These are phyloP conservation scores for Cynara cardunculus DNA, from an alignment of 129 eudicot species.

Conservation along the genomic window DNA sequence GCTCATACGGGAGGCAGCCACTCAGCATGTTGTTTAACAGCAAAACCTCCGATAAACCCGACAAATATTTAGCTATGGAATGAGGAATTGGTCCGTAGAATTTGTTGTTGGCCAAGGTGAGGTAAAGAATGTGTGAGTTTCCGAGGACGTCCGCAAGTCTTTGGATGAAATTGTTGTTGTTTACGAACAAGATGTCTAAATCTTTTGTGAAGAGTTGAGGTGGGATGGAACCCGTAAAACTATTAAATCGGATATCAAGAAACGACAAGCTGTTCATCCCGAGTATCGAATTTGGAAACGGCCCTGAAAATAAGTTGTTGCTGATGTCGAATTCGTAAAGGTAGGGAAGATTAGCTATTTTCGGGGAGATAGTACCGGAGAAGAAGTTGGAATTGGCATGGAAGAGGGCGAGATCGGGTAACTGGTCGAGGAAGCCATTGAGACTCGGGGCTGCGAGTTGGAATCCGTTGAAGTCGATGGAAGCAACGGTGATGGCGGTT, in stretches of 20 bases:
- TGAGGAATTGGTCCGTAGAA: constrained; percentile 78
- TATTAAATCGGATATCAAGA: constrained; percentile 75
- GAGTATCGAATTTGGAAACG: constrained; percentile 64
- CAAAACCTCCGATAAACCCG: constrained; percentile 49
- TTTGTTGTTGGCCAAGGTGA: constrained; percentile 87
- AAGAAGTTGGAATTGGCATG: constrained; percentile 90
- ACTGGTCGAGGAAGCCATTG: constrained; percentile 71
- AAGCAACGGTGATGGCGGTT: constrained; percentile 62
- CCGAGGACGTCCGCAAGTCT: constrained; percentile 48
- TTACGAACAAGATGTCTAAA: constrained; percentile 61
- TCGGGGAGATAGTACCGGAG: constrained; percentile 51
- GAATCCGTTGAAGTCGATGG: constrained; percentile 93
- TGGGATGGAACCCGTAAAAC: constrained; percentile 69
- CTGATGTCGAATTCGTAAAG: constrained; percentile 88
- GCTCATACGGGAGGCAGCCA: constrained; percentile 82
- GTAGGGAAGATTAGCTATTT: constrained; percentile 64
- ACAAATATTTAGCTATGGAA: constrained; percentile 36
- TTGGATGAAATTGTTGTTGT: constrained; percentile 71
- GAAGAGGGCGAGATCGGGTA: constrained; percentile 83
- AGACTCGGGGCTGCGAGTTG: constrained; percentile 69
- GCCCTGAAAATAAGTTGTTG: constrained; percentile 72
- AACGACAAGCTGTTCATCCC: constrained; percentile 43
- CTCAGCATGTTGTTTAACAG: constrained; percentile 63
- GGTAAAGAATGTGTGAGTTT: constrained; percentile 40
- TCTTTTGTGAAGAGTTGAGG: constrained; percentile 55